Evolutionary conservation across 352 stramenopile species (phyloP), one percentile per base, ranked within the genome.

Genomic region (Lagenidium sp.): DNA sequence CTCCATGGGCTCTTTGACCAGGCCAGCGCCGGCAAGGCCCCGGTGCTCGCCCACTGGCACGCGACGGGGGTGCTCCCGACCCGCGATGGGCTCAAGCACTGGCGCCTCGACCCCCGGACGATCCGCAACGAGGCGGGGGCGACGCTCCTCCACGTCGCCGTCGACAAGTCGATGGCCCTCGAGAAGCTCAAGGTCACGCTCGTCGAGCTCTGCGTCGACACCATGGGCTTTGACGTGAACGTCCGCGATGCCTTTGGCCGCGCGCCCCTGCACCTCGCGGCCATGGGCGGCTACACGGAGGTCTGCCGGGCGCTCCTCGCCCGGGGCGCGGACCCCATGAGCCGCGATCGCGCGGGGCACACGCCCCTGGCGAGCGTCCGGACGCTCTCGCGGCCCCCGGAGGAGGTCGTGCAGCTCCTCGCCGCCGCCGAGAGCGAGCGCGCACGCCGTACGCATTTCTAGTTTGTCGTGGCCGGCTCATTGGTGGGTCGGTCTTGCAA

Each of bases 1-100:
- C 59, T 90, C 4, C 73, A 86, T 48, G 63, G 70, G 24, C 60
- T 93, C 8, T 93, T 93, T 47, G 76, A 85, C 53, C 77, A 85
- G 39, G 70, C 63, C 7, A 84, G 63, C 31, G 39, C 47, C 22
- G 75, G 63, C 19, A 89, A 90, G 50, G 52, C 56, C 25, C 53
- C 60, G 6, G 71, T 68, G 28, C 44, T 93, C 4, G 62, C 53
- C 30, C 44, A 62, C 16, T 93, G 74, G 59, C 42, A 80, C 36
- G 68, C 85, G n/a, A 80, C 72, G 4, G 77, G 80, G 12, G 72
- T 75, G 16, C 78, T 93, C 38, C 66, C 71, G 18, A 87, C 80
- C n/a, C 74, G 80, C 25, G 77, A 86, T 48, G 72, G 72, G 6
- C 60, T 88, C 3, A 63, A 68, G 43, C 77, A 93, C 57, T 93